Base-by-base conservation (phyloP, 371 early-diverging fungal species). In the Umbelopsis sp. region DNA sequence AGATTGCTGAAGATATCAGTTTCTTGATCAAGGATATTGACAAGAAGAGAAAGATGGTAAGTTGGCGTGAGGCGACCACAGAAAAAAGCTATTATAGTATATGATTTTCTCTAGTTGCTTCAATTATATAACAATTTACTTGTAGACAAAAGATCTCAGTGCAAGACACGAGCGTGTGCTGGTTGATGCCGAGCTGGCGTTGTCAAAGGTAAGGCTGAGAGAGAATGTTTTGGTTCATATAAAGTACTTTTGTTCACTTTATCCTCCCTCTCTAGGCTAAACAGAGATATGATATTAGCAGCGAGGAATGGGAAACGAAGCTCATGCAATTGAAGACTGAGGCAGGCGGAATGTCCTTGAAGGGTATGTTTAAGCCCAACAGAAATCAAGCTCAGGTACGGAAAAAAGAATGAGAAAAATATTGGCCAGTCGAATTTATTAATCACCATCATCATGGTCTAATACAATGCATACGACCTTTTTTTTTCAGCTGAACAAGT, bases 291-390 rank as follows among this genome's bases (percentile, higher is more conserved):
- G 93, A 93, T 63, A 48, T 78, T 9, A 73, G 83, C 12, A 92
- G 90, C 25, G 93, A 92, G 69, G 94, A 93, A 50, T 93, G 93
- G 94, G 92, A 93, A 67, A 82, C 88, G 14, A 80, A 92, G 7
- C 83, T 93, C 32, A 72, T 89, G 37, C 87, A 90, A 80, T 86
- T 88, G 74, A 84, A 82, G 68, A 80, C 81, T 68, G 86, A 89
- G 64, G 80, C 87, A 16, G 45, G 80, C 11, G 74, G 78, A 22
- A 67, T 80, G 44, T 63, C 78, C 44, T 80, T 87, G 74, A 87
- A 87, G 73, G 82, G 79, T 29, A 66, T 88, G 41, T 86, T 89
- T 70, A 77, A 83, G 67, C 81, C 82, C 50, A 79, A 79, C 65
- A 78, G 85, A 66, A 84, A 85, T 8, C 76, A 80, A 20, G 78